Base-by-base conservation (phyloP, 2,329 filamentous ascomycete genomes). In the Truncatella angustata region DNA sequence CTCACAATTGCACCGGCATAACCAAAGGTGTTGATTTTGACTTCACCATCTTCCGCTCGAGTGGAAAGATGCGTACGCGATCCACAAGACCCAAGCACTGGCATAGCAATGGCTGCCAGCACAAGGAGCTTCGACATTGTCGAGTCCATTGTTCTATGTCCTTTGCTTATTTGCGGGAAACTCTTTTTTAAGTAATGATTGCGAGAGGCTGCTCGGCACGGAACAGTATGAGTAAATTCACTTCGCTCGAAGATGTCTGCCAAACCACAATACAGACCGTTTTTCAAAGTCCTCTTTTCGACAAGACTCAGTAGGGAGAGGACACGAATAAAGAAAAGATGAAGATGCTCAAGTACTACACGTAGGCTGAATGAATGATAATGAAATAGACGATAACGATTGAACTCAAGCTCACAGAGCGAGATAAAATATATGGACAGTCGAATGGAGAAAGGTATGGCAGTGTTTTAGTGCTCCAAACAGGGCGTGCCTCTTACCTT, bases 1-100 rank as follows among this genome's bases (percentile, higher is more conserved):
- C 3, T 54, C 42, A 57, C 55, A 34, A 51, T 53, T 5, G 54
- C 50, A 2, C 61, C 62, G 24, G 55, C 52, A 42, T 66, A 66
- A 6, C 69, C 69, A 56, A 72, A 72, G 1, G 54, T 66, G 4
- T 61, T 61, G 18, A 70, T 53, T 14, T 61, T 51, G 20, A 72
- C 66, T 12, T 47, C 44, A 20, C 60, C 67, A 28, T 62, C 62
- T 48, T 62, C 62, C 32, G 63, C 58, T 53, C 53, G 58, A 32
- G 62, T 26, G 12, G 37, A 61, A 5, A 67, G 57, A 56, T 66
- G 60, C 12, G 65, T 67, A 36, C 57, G 61, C n/a, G 57, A 54
- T 24, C 65, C 65, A 42, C 65, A 67, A 49, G 65, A 67, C 6
- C 56, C 60, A 9, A 62, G 50, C 4, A 54, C 61, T 18, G 63